These are phyloP conservation scores for Xylaria arbuscula DNA, from an alignment of 2,329 filamentous ascomycete species.

Conservation along the genomic window DNA sequence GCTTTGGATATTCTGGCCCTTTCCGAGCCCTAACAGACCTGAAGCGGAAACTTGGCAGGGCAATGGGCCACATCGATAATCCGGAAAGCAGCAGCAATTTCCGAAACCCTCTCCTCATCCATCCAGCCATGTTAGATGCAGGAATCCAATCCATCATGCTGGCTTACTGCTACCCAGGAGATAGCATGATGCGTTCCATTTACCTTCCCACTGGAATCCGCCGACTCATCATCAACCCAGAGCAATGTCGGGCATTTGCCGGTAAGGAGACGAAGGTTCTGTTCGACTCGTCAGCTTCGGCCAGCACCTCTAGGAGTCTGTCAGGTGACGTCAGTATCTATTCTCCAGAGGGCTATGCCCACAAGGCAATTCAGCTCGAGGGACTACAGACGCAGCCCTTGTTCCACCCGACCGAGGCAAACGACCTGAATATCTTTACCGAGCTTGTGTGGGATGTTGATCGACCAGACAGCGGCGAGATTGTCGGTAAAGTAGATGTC, in stretches of 20 bases:
- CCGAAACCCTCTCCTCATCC: slow-evolving; percentile 22
- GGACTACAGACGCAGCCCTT: slow-evolving; percentile 30
- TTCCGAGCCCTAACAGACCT: slow-evolving; percentile 11
- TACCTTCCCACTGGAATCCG: slow-evolving; percentile 26
- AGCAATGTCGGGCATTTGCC: slow-evolving; percentile 11
- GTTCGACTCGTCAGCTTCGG: slow-evolving; percentile 20
- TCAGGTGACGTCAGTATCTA: slow-evolving; percentile 31
- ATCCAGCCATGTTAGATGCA: slow-evolving; percentile 29
- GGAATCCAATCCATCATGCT: slow-evolving; percentile 33
- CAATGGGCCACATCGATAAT: slow-evolving; percentile 12
- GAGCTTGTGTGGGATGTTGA: slow-evolving; percentile 29
- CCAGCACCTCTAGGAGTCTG: background rate
- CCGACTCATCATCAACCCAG: slow-evolving; percentile 18
- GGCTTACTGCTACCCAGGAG: slow-evolving; percentile 32
- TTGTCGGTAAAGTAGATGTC: slow-evolving; percentile 14
- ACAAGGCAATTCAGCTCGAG: slow-evolving; percentile 29
- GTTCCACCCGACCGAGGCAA: slow-evolving; percentile 22
- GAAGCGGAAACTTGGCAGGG: slow-evolving; percentile 11
- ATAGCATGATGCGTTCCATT: slow-evolving; percentile 22
- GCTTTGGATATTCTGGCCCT: slow-evolving; percentile 15
- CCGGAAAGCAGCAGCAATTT: background rate
- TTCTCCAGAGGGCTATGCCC: slow-evolving; percentile 19
- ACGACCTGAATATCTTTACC: slow-evolving; percentile 32
- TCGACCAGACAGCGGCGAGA: slow-evolving; percentile 9
- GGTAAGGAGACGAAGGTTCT: slow-evolving; percentile 6